Evolutionary conservation across 2,329 filamentous ascomycete genomes (phyloP).

Genomic region (Penicillium italicum): DNA sequence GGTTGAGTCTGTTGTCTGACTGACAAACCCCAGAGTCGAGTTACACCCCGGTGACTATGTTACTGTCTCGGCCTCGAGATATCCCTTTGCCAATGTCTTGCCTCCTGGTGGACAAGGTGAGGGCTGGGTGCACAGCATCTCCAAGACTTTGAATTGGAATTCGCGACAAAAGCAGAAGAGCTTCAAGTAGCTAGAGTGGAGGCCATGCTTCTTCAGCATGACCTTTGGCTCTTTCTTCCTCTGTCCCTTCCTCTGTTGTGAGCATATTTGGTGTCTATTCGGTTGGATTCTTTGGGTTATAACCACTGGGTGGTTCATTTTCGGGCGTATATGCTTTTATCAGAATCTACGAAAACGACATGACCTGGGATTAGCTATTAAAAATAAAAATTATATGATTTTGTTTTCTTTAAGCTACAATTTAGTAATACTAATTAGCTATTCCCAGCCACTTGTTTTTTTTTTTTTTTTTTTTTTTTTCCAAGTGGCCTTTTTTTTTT

Average conservation of each 20-base stretch:
- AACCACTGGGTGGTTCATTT: conserved; percentile 11
- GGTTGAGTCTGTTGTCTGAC: conserved; percentile 8
- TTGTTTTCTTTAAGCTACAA: background rate
- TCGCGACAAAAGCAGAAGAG: conserved; percentile 47
- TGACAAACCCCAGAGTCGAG: conserved; percentile 39
- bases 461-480: background rate
- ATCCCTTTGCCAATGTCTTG: conserved; percentile 51
- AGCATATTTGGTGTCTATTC: background rate
- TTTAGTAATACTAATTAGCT: background rate
- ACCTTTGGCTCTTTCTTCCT: background rate
- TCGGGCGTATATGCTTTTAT: conserved; percentile 2
- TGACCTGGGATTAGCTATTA: background rate
- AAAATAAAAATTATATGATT: background rate
- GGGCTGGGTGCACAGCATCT: conserved; percentile 51
- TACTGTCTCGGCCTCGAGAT: conserved; percentile 51
- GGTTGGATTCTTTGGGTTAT: background rate
- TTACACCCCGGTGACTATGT: conserved; percentile 51
- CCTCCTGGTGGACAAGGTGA: conserved; percentile 44
- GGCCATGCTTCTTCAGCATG: background rate
- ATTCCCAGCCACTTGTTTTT: background rate
- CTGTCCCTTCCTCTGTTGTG: background rate
- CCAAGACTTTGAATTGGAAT: conserved; percentile 51
- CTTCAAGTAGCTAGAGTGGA: conserved; percentile 23
- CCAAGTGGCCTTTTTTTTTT: conserved; percentile 9
- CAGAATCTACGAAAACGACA: background rate